Conservation (phyloP, 1,139 yeast genomes). For the Eremothecium coryli region DNA sequence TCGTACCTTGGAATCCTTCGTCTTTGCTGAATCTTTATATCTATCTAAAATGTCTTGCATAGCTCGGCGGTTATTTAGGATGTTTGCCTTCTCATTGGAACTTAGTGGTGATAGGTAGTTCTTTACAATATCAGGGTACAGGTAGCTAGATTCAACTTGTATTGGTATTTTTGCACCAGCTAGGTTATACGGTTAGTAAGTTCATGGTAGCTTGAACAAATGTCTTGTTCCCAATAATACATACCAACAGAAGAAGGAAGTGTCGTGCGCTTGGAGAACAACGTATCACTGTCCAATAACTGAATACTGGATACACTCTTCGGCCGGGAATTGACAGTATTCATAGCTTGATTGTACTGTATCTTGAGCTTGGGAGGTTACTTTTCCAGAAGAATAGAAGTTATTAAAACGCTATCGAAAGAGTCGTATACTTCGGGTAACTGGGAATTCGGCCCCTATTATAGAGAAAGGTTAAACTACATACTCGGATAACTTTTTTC, state of each 20-base stretch:
- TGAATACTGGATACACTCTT: conserved; percentile 2
- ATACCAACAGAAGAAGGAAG: background rate
- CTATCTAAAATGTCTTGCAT: conserved; percentile 1
- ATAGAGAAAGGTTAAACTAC: conserved; percentile 18
- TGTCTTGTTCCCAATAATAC: no score
- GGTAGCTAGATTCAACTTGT: conserved; percentile 4
- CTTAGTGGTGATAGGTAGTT: conserved; percentile 3
- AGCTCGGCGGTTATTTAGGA: conserved; percentile 6
- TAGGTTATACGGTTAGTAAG: no score
- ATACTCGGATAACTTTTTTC: conserved; percentile 43
- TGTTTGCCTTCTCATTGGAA: background rate
- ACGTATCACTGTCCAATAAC: conserved; percentile 3
- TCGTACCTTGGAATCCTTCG: conserved; percentile 3
- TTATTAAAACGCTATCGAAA: no score
- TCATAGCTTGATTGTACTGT: no score
- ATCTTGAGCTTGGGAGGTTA: no score
- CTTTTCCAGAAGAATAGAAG: no score
- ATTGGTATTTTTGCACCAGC: background rate
- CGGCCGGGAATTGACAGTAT: conserved; percentile 2
- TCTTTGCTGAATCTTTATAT: background rate
- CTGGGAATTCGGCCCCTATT: no score
- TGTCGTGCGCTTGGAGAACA: conserved; percentile 2
- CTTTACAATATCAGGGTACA: conserved; percentile 3
- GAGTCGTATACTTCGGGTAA: no score
- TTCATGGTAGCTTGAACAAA: no score